phyloP scores from a whole-genome alignment of 768 basidiomycete species.

The Naganishia randhawae region DNA sequence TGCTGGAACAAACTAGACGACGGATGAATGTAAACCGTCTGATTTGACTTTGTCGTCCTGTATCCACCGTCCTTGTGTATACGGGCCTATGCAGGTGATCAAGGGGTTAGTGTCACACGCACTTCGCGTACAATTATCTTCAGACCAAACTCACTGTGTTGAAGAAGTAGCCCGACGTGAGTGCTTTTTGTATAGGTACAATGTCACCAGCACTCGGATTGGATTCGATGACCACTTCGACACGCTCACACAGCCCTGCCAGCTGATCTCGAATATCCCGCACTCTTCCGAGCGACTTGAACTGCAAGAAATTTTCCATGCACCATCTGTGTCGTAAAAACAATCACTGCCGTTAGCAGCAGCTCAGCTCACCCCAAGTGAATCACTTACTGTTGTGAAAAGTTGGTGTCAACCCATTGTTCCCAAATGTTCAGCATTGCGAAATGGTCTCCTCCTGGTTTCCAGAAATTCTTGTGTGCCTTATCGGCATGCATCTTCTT shows the following conservation, averaged over 20 bases:
- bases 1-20: slow-evolving; percentile 91
- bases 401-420: slow-evolving; percentile 97
- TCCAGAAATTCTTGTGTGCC: slow-evolving; percentile 93
- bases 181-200: slow-evolving; percentile 86
- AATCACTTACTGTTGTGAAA: slow-evolving; percentile 73
- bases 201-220: slow-evolving; percentile 93
- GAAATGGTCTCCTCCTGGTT: slow-evolving; percentile 94
- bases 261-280: slow-evolving; percentile 90
- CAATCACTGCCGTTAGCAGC: neutral
- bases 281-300: slow-evolving; percentile 87
- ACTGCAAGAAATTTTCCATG: slow-evolving; percentile 68
- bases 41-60: slow-evolving; percentile 89
- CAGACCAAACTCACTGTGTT: slow-evolving; percentile 61
- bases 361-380: neutral
- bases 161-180: slow-evolving; percentile 93
- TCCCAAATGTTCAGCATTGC: slow-evolving; percentile 97
- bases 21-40: slow-evolving; percentile 95
- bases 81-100: slow-evolving; percentile 60
- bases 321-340: slow-evolving; percentile 36
- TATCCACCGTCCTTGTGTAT: slow-evolving; percentile 96
- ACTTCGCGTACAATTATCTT: neutral
- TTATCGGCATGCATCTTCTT: slow-evolving; percentile 97
- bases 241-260: slow-evolving; percentile 90
- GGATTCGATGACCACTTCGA: slow-evolving; percentile 80
- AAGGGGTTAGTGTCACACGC: neutral